These are phyloP conservation scores for Blastomyces silverae DNA, from an alignment of 2,329 filamentous ascomycete genomes.

Conservation along the genomic window DNA sequence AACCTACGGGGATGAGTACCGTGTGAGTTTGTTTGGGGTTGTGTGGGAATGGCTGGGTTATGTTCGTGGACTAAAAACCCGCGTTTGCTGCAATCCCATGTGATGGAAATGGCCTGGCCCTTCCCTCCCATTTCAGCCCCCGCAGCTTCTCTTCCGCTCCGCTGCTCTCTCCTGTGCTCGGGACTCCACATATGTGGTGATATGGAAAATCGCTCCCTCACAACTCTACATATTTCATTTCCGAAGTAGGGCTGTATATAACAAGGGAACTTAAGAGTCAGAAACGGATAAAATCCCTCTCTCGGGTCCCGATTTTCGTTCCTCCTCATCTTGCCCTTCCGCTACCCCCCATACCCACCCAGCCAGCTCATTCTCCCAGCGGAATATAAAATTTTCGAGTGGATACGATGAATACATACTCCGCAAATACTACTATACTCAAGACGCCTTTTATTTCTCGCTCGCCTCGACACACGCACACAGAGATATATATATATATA, in stretches of 20 bases:
- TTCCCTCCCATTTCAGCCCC: too few relatives aligned
- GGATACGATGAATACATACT: background rate
- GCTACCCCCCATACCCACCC: too few relatives aligned
- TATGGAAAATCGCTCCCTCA: background rate
- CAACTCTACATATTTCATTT: background rate
- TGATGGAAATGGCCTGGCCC: background rate
- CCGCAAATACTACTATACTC: background rate
- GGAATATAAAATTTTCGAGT: background rate
- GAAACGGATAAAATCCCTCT: background rate
- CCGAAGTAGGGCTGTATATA: background rate
- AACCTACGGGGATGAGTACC: conserved; percentile 8
- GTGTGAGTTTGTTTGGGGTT: background rate
- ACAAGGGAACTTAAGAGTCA: background rate
- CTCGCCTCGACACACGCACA: background rate
- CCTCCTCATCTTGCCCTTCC: background rate
- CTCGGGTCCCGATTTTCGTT: background rate
- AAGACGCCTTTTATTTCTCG: background rate
- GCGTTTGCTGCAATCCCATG: background rate
- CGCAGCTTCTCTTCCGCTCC: background rate
- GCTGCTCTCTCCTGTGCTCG: background rate
- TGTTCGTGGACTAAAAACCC: too few relatives aligned
- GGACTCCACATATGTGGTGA: background rate
- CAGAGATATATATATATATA: too few relatives aligned
- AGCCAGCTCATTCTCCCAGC: too few relatives aligned
- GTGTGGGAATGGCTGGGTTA: background rate